Conservation (phyloP, 768 basidiomycete species). For the Cystoderma amianthinum region DNA sequence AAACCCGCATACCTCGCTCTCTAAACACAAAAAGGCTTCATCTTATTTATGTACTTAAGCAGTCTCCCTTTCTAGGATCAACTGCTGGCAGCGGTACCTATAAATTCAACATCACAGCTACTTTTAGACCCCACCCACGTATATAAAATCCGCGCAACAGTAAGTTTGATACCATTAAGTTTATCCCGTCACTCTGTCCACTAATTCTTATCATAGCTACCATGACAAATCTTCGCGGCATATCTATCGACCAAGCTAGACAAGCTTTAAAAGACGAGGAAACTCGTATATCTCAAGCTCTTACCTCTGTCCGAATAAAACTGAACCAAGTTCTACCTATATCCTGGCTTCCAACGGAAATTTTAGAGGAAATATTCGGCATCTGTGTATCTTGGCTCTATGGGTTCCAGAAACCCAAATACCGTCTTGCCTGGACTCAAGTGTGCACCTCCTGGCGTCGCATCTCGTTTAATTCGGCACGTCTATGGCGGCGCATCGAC, state of each 20-base stretch:
- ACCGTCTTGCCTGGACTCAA: constrained; percentile 32
- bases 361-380: constrained; percentile 31
- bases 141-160: no score
- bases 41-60: not conserved
- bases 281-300: constrained; percentile 16
- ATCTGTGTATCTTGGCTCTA: constrained; percentile 31
- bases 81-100: no score
- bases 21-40: not conserved
- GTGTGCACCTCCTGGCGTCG: constrained; percentile 31
- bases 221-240: not conserved
- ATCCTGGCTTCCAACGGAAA: constrained; percentile 27
- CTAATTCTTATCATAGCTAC: not conserved
- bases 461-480: constrained; percentile 23
- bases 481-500: constrained; percentile 34
- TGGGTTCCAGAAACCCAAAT: constrained; percentile 14
- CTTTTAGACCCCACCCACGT: no score
- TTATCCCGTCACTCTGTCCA: no score
- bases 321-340: constrained; percentile 21
- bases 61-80: not conserved
- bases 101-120: no score
- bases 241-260: constrained; percentile 5
- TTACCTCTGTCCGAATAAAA: constrained; percentile 16
- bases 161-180: no score
- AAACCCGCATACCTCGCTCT: not conserved
- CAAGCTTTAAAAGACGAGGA: constrained; percentile 17